Base-by-base conservation (phyloP, 2,329 filamentous ascomycete genomes). In the Magnaporthales sp. region DNA sequence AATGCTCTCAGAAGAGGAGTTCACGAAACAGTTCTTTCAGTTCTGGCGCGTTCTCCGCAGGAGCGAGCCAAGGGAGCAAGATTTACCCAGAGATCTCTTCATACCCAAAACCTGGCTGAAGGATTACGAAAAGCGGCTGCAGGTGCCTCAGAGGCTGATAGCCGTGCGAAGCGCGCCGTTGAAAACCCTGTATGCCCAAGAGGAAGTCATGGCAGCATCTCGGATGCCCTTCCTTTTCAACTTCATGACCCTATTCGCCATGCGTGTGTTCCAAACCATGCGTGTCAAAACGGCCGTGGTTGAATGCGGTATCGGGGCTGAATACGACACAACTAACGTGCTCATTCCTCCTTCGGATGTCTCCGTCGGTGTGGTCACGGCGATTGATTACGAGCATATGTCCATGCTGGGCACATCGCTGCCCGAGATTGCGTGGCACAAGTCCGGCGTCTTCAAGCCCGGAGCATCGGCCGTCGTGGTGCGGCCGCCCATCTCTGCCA, bases 291-390 rank as follows among this genome's bases (percentile, higher is more conserved):
- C 87, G 22, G 93, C 92, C 0, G 87, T 98, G 10, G 84, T 98
- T 38, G 95, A 99, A 78, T 96, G 92, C 73, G 95, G 95, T 0
- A 96, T 98, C 69, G 95, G 95, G 19, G 95, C 93, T 63, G 92
- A 97, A 78, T 93, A 93, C 73, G 94, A 98, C 74, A 90, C 90
- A 32, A 98, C 94, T 4, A 98, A 97, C 73, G 26, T 60, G 26
- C 77, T 99, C 6, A 81, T 64, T 26, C 81, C 62, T n/a, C 38
- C 69, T 4, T 46, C 63, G 9, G 54, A 62, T 32, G 70, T 72
- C 32, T 68, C 69, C 7, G 70, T 70, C 6, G 31, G 69, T 5
- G 71, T 62, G 10, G 83, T 91, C 0, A 79, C 82, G 65, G 75
- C 76, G 11, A 78, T 91, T 9, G 89, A 87, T 3, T 86, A 91